Base-by-base conservation (phyloP, 371 early-diverging fungal species). In the Haplosporangium sp. region DNA sequence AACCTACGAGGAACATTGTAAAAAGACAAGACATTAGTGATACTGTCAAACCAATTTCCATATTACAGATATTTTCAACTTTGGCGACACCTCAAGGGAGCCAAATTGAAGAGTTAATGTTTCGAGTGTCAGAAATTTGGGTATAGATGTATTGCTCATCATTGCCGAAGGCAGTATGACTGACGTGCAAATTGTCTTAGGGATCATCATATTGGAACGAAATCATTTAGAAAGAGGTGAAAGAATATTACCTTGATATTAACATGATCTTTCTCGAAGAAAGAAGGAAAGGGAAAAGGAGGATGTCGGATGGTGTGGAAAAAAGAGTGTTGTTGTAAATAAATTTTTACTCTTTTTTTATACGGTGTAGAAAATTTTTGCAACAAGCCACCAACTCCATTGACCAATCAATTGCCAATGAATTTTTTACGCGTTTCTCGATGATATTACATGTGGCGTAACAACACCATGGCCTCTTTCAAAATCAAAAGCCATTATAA, bases 401-500 rank as follows among this genome's bases (percentile, higher is more conserved):
- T 11, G 8, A 10, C 55, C 55, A 55, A 55, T 55, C 55, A 55
- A 27, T 55, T 27, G 55, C 27, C 27, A 27, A 20, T 55, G 3
- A 34, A 55, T 3, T 8, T 8, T 55, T 55, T 55, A 27, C 55
- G 55, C 55, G 55, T 27, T 34, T 55, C 55, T 55, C 15, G 19
- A 20, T 27, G 55, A 55, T 10, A 55, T 55, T 5, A 6, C 15
- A 17, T 67, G 65, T 0, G 75, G 68, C 6, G 65, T 53, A 17
- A 81, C 59, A 47, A 44, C 74, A 0, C 90, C 88, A 27, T 79
- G 76, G 1, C 88, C 88, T 6, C 84, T 79, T 76, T 88, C 88
- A 68, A 89, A 89, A 53, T 88, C 88, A 65, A 84, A 89, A 3
- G 84, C 72, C 82, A 88, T 86, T 38, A 84, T 84, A 11, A 89